phyloP scores from a whole-genome alignment of 169 alveolate genomes.

The Pseudocohnilembus persalinus region DNA sequence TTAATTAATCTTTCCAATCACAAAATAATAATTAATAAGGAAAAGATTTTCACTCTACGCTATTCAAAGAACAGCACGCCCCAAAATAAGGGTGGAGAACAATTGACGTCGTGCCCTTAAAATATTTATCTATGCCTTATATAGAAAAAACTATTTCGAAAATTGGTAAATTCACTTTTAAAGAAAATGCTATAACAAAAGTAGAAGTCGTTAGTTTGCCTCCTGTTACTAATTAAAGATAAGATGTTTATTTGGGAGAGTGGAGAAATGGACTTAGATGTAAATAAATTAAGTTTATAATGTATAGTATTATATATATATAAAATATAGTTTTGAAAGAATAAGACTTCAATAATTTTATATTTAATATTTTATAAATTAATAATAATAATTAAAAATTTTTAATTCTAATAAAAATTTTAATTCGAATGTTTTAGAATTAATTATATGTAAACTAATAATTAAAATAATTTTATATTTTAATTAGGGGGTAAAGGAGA shows the following conservation, averaged over 20 bases:
- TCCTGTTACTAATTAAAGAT: slow-evolving; percentile 1
- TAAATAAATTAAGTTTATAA: too few relatives aligned
- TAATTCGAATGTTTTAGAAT: too few relatives aligned
- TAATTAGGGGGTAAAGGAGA: slow-evolving; percentile 10
- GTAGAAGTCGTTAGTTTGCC: slow-evolving; percentile 5
- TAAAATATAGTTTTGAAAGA: too few relatives aligned
- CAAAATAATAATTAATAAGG: too few relatives aligned
- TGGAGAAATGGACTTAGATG: slow-evolving; percentile 29
- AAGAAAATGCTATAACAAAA: background rate
- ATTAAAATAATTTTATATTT: too few relatives aligned
- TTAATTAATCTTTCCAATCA: too few relatives aligned
- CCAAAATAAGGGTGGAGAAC: slow-evolving; percentile 16
- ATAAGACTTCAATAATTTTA: too few relatives aligned
- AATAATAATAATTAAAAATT: too few relatives aligned
- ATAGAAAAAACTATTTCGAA: slow-evolving; percentile 1
- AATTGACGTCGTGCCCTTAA: slow-evolving; percentile 1
- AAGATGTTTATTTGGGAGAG: slow-evolving; percentile 14
- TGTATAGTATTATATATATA: too few relatives aligned
- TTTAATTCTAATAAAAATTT: too few relatives aligned
- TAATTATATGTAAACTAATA: too few relatives aligned
- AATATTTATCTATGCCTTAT: background rate
- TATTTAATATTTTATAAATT: too few relatives aligned
- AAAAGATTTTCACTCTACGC: slow-evolving; percentile 18
- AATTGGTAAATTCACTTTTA: slow-evolving; percentile 1
- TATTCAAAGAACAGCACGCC: slow-evolving; percentile 20